These are phyloP conservation scores for Candida vartiovaarae DNA, from an alignment of 805 yeast species.

Conservation along the genomic window DNA sequence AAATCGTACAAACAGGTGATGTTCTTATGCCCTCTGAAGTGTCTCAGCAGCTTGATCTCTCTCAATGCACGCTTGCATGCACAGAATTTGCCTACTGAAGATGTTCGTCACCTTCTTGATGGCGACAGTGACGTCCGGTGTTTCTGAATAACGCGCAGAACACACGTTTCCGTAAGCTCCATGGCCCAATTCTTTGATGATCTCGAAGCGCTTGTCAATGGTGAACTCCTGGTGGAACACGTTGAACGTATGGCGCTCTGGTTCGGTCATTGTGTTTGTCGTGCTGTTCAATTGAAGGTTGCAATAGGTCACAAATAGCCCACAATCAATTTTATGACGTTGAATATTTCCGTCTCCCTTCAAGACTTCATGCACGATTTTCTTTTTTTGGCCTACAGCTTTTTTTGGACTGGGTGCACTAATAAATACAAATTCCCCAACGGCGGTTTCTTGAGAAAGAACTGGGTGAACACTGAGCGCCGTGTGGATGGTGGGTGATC, in stretches of 20 bases:
- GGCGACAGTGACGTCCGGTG: slow-evolving; percentile 79
- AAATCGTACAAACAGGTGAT: slow-evolving; percentile 92
- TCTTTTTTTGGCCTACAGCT: no score
- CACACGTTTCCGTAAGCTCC: slow-evolving; percentile 98
- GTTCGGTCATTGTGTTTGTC: slow-evolving; percentile 17
- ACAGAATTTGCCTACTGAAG: slow-evolving; percentile 81
- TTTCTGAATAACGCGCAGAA: slow-evolving; percentile 76
- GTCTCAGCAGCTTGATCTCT: slow-evolving; percentile 83
- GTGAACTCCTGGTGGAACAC: slow-evolving; percentile 89
- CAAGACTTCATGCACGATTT: not conserved
- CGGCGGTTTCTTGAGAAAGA: no score
- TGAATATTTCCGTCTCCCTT: no score
- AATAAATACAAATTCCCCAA: no score
- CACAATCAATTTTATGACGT: no score
- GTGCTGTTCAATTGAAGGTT: not conserved
- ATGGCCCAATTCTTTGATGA: slow-evolving; percentile 91
- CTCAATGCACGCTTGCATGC: slow-evolving; percentile 92
- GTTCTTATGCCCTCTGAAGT: slow-evolving; percentile 93
- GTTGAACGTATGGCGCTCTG: slow-evolving; percentile 44
- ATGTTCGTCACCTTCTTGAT: slow-evolving; percentile 94
- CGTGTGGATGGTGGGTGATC: no score
- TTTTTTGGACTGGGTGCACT: no score
- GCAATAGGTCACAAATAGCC: not conserved
- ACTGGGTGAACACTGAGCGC: no score
- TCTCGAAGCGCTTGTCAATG: slow-evolving; percentile 80